These are phyloP conservation scores for Herpetomonas tarakana DNA, from an alignment of 208 protist species.

Conservation along the genomic window DNA sequence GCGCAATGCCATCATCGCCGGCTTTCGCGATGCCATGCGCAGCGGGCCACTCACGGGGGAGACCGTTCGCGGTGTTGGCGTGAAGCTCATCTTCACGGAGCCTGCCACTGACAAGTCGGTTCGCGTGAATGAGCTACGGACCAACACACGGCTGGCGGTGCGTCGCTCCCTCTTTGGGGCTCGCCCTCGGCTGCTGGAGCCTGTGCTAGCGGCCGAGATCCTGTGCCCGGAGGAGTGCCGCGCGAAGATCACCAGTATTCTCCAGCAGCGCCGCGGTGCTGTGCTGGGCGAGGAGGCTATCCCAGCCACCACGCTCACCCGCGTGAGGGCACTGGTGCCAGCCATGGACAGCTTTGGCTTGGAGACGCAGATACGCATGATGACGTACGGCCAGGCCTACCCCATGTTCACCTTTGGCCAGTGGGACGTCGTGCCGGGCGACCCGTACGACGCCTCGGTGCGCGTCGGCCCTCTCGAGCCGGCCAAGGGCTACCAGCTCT, in stretches of 20 bases:
- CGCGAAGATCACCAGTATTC: conserved; percentile 76
- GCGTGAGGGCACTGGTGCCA: conserved; percentile 94
- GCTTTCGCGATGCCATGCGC: conserved; percentile 69
- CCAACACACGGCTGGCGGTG: conserved; percentile 89
- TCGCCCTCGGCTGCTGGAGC: conserved; percentile 98
- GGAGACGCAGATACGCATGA: conserved; percentile 97
- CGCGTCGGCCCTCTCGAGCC: conserved; percentile 96
- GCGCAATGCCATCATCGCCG: conserved; percentile 92
- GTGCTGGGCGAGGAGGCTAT: conserved; percentile 90
- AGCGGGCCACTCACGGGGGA: conserved; percentile 98
- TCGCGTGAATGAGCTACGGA: conserved; percentile 46
- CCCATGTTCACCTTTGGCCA: conserved; percentile 94
- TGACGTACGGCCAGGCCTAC: conserved; percentile 96
- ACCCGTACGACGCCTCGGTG: conserved; percentile 97
- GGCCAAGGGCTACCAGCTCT: conserved; percentile 87
- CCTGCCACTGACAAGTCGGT: conserved; percentile 31
- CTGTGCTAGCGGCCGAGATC: conserved; percentile 96
- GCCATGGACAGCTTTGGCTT: conserved; percentile 99
- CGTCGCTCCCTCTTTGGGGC: conserved; percentile 95
- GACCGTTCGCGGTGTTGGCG: conserved; percentile 59
- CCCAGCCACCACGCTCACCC: conserved; percentile 96
- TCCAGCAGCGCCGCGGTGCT: conserved; percentile 91
- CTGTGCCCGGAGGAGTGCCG: conserved; percentile 86
- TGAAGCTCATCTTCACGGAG: conserved; percentile 59
- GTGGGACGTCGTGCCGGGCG: conserved; percentile 98